phyloP scores from a whole-genome alignment of 2,329 filamentous ascomycete species.

The Sarocladium kiliense region DNA sequence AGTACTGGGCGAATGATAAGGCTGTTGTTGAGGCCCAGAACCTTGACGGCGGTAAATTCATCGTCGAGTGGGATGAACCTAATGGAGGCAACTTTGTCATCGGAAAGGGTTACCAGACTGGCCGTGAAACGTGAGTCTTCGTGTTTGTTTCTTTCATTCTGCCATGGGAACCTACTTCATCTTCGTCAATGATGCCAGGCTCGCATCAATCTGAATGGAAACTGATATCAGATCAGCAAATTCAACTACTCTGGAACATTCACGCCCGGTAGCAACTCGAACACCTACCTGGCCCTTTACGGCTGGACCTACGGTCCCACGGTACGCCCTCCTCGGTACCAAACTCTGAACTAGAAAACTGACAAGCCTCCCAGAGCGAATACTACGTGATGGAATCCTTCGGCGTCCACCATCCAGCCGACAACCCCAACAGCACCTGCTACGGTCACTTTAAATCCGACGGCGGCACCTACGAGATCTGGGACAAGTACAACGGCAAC shows the following conservation, averaged over 20 bases:
- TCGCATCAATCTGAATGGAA: too few relatives aligned
- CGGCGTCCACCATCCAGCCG: conserved; percentile 11
- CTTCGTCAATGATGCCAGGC: too few relatives aligned
- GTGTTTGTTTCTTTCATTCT: too few relatives aligned
- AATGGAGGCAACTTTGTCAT: conserved; percentile 12
- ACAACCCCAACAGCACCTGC: conserved; percentile 20
- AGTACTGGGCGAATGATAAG: conserved; percentile 11
- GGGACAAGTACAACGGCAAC: conserved; percentile 32
- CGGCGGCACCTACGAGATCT: conserved; percentile 47
- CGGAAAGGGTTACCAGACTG: conserved; percentile 10
- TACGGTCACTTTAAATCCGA: conserved; percentile 47
- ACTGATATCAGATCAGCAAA: conserved; percentile 20
- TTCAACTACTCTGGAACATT: conserved; percentile 27
- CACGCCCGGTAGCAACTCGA: conserved; percentile 35
- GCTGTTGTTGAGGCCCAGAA: conserved; percentile 8
- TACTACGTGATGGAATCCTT: conserved; percentile 13
- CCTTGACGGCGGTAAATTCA: conserved; percentile 6
- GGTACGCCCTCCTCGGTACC: not conserved
- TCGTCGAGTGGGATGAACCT: conserved; percentile 5
- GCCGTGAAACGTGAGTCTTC: conserved; percentile 9
- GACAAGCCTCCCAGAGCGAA: conserved; percentile 5
- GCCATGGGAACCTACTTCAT: too few relatives aligned
- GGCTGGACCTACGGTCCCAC: conserved; percentile 11
- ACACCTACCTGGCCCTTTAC: conserved; percentile 22
- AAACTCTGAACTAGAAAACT: not conserved